A percentile compares a stretch with the other conserved stretches of the same genome.
Conservation (phyloP, 805 yeast species). For the Isabelozyma pseudorhagii region DNA sequence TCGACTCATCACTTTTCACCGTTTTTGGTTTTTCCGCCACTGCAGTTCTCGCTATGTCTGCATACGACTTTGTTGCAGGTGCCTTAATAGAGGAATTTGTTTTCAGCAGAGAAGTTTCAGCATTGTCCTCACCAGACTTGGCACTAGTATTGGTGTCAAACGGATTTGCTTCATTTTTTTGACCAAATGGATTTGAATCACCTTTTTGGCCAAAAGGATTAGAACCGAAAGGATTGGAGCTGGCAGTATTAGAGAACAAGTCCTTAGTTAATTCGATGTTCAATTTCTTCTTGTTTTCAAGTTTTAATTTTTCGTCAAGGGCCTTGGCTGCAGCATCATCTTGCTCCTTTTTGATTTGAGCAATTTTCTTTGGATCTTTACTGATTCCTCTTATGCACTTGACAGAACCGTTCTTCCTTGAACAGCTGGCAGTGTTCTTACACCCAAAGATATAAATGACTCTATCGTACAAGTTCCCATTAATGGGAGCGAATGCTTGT, state of each 20-base stretch:
- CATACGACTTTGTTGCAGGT: constrained; percentile 8
- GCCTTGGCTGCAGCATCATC: constrained; percentile 25
- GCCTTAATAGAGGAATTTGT: constrained; percentile 4
- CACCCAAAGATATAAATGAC: constrained; percentile 81
- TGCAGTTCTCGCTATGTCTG: constrained; percentile 14
- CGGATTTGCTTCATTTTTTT: constrained; percentile 8
- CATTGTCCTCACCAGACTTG: constrained; percentile 9
- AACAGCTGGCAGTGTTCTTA: constrained; percentile 50
- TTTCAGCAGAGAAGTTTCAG: constrained; percentile 7
- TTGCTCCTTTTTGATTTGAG: constrained; percentile 33
- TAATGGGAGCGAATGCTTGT: constrained; percentile 82
- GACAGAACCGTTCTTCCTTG: constrained; percentile 65
- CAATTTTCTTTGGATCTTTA: constrained; percentile 52
- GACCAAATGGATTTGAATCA: neutral
- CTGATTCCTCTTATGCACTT: constrained; percentile 75
- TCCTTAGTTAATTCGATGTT: constrained; percentile 40
- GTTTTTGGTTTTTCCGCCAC: neutral
- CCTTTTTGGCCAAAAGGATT: constrained; percentile 39
- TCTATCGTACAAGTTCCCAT: constrained; percentile 71
- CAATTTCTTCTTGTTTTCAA: constrained; percentile 42
- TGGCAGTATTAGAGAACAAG: constrained; percentile 20
- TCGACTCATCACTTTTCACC: constrained; percentile 5
- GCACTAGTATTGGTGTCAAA: constrained; percentile 6
- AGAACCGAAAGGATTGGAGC: constrained; percentile 24
- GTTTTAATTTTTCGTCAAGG: constrained; percentile 36